A percentile compares a stretch with the other conserved stretches of the same genome.
phyloP scores from a whole-genome alignment of 345 rosid species.

The Jatropha curcas region DNA sequence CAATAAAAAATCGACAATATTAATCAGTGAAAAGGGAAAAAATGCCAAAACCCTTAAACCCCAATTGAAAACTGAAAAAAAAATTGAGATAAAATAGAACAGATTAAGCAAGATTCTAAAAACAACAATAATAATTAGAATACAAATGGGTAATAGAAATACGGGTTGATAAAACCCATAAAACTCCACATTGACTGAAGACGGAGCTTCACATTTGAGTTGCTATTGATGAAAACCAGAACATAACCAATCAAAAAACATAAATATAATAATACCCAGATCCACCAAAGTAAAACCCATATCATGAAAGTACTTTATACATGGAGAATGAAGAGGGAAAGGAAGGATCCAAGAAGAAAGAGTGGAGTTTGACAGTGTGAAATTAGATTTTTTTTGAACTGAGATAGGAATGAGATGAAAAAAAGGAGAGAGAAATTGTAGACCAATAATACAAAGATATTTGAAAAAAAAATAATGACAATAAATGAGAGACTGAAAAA shows the following conservation, averaged over 20 bases:
- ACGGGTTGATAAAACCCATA: background rate
- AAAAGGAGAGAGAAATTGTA: background rate
- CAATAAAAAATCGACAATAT: background rate
- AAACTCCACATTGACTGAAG: background rate
- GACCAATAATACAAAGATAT: background rate
- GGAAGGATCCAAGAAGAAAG: background rate
- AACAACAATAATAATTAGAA: background rate
- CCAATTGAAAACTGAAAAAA: background rate
- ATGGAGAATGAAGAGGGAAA: background rate
- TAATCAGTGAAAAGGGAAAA: background rate
- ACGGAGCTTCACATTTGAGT: constrained; percentile 10
- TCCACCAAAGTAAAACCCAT: constrained; percentile 23
- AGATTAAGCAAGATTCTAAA: background rate
- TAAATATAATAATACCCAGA: constrained; percentile 16
- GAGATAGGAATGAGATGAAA: background rate
- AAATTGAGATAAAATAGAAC: background rate
- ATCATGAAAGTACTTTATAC: background rate
- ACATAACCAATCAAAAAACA: constrained; percentile 1
- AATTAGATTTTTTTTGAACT: too few relatives aligned
- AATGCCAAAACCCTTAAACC: background rate
- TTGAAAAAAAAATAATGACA: background rate
- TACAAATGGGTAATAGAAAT: background rate
- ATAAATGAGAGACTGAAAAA: background rate
- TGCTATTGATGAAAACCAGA: background rate
- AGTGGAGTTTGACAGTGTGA: background rate